Percentiles rank a stretch among this genome's conserved stretches.
Evolutionary conservation across 163 green algal genomes (phyloP).

Genomic region (Scenedesmus sp.): DNA sequence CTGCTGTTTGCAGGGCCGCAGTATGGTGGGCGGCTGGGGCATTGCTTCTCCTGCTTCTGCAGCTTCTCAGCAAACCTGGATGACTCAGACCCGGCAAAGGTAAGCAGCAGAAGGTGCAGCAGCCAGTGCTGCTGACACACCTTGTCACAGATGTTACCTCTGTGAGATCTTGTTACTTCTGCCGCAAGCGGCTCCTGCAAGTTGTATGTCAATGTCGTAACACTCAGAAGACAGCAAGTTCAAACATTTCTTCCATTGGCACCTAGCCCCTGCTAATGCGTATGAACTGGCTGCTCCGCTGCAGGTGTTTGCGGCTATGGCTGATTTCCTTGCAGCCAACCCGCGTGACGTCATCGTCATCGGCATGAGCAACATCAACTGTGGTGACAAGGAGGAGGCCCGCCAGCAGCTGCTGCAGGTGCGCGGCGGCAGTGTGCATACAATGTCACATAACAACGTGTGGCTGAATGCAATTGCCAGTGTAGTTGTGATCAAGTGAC

Average conservation of each 20-base stretch:
- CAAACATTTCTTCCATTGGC: not conserved
- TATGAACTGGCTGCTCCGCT: too few species aligned
- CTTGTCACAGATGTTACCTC: too few species aligned
- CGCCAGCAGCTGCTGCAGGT: conserved; percentile 6
- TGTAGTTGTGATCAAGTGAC: too few species aligned
- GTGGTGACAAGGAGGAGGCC: conserved; percentile 4
- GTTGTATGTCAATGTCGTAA: too few species aligned
- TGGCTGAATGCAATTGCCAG: too few species aligned
- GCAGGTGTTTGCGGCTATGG: conserved; percentile 41
- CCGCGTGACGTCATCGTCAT: conserved; percentile 36
- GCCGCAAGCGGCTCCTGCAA: too few species aligned
- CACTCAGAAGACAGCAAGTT: too few species aligned
- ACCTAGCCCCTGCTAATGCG: not conserved
- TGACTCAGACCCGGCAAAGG: conserved; percentile 26
- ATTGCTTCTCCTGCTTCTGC: conserved; percentile 51
- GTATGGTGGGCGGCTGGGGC: not conserved
- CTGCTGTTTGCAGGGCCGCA: not conserved
- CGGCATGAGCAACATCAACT: conserved; percentile 48
- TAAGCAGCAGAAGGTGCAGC: not conserved
- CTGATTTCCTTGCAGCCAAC: conserved; percentile 45
- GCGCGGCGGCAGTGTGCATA: not conserved
- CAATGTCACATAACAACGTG: too few species aligned
- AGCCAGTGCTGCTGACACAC: not conserved
- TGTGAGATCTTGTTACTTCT: too few species aligned
- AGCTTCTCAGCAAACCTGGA: not conserved